These are phyloP conservation scores for Corymbia maculata DNA, from an alignment of 345 rosid species.

Conservation along the genomic window DNA sequence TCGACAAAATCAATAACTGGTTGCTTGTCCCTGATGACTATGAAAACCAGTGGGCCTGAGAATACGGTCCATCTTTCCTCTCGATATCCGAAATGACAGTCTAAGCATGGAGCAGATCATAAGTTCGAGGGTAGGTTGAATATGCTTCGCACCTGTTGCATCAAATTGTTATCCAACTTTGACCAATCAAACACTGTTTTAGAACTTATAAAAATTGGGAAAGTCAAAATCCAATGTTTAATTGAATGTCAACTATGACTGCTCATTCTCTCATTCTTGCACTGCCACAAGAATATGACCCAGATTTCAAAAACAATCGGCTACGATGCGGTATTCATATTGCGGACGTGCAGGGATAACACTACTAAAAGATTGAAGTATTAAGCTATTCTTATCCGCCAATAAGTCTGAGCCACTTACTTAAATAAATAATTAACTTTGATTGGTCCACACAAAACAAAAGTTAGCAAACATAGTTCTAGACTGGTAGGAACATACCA, in stretches of 20 bases:
- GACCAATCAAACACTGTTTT: no score
- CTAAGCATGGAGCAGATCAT: slow-evolving; percentile 77
- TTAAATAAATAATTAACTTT: no score
- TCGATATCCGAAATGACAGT: slow-evolving; percentile 48
- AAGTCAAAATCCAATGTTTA: neutral
- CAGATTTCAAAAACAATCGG: no score
- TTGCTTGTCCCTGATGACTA: slow-evolving; percentile 61
- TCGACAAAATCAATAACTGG: slow-evolving; percentile 43
- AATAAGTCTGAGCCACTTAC: no score
- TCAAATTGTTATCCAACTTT: neutral
- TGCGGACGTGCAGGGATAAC: no score
- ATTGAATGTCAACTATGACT: neutral
- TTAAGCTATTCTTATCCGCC: no score
- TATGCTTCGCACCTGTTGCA: slow-evolving; percentile 78
- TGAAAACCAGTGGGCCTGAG: slow-evolving; percentile 75
- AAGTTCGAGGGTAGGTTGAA: slow-evolving; percentile 86
- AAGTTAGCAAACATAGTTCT: no score
- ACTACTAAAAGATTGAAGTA: no score
- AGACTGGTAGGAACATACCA: slow-evolving; percentile 59
- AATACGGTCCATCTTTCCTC: slow-evolving; percentile 82
- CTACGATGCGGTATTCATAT: no score
- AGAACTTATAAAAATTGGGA: neutral
- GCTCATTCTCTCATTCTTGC: no score
- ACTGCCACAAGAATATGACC: no score
- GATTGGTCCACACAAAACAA: no score